Evolutionary conservation across 1,284 basidiomycete genomes (phyloP), one percentile per base, ranked within the genome.

Genomic region (Ceratobasidium papillatum): DNA sequence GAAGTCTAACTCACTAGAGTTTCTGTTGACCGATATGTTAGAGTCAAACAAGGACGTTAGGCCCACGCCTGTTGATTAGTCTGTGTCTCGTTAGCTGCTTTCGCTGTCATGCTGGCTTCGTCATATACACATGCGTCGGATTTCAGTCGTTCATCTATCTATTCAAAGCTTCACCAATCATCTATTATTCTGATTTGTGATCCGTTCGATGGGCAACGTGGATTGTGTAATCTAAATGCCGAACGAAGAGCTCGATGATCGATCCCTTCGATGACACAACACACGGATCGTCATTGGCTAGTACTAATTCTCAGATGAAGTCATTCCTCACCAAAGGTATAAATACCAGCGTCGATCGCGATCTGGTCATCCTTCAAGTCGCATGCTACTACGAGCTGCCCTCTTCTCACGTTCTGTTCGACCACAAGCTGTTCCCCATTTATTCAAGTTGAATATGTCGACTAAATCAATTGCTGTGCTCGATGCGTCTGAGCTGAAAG

Each of bases 381-480:
- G 68, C 32, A 72, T 72, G 68, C 45, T 72, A 25, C 54, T 69
- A 12, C 52, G 66, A 34, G 2, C 32, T 51, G 17, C 43, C 34
- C 45, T 27, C 27, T n/a, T 8, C 19, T 49, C 56, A n/a, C 43
- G 27, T 56, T 22, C 51, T 19, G 22, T 25, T 30, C 56, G 32
- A 54, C 43, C 45, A 38, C 3, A 43, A 51, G 11, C 27, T 41
- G 27, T 56, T 56, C 22, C 38, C 12, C 59, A 25, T 7, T 43
- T 62, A 3, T 62, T 62, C 25, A 62, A 45, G 25, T 27, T 51
- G 47, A 80, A 69, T 41, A 84, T 85, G 83, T 78, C 81, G 41
- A 79, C 81, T 47, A 89, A 89, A 81, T 90, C 89, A 0, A 84
- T 92, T 66, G 85, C 90, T 68, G 90, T 92, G 27, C 87, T 91